These are phyloP conservation scores for Xylaria palmicola DNA, from an alignment of 495 filamentous ascomycete genomes.

Conservation along the genomic window DNA sequence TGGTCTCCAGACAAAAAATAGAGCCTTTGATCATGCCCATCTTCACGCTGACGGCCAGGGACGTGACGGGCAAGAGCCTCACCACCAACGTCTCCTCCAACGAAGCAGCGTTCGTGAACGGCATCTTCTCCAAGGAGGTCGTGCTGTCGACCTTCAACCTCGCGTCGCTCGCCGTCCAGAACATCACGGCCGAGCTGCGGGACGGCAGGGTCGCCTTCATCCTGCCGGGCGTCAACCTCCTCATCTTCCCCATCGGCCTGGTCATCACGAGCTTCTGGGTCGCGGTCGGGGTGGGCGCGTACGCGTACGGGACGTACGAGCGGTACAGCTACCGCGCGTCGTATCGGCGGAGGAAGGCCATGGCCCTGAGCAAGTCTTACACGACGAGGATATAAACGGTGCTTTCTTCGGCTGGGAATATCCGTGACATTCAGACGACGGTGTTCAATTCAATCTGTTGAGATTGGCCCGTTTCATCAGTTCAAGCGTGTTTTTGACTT, in stretches of 20 bases:
- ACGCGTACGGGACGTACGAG: slow-evolving; percentile 61
- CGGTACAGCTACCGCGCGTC: slow-evolving; percentile 63
- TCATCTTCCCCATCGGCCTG: slow-evolving; percentile 67
- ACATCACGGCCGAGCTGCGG: slow-evolving; percentile 28
- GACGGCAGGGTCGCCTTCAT: slow-evolving; percentile 56
- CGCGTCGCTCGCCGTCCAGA: slow-evolving; percentile 41
- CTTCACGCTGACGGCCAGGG: slow-evolving; percentile 57
- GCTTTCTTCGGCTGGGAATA: too few species aligned
- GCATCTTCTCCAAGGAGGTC: slow-evolving; percentile 57
- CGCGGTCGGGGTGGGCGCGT: slow-evolving; percentile 50
- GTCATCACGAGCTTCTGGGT: slow-evolving; percentile 65
- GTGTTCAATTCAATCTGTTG: too few species aligned
- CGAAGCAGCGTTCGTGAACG: slow-evolving; percentile 67
- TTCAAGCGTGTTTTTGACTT: too few species aligned
- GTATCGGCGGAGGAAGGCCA: slow-evolving; percentile 56
- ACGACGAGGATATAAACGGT: slow-evolving; percentile 12
- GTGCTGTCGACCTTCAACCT: slow-evolving; percentile 41
- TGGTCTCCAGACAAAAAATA: slow-evolving; percentile 36
- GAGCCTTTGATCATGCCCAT: slow-evolving; percentile 61
- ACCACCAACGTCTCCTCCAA: slow-evolving; percentile 61
- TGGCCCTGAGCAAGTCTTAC: slow-evolving; percentile 17
- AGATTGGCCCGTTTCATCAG: too few species aligned
- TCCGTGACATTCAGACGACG: too few species aligned
- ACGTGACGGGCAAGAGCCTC: slow-evolving; percentile 43
- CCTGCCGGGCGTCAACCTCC: slow-evolving; percentile 63